Conservation (phyloP, 2,329 filamentous ascomycete genomes). For the Xenoacremonium recifei region DNA sequence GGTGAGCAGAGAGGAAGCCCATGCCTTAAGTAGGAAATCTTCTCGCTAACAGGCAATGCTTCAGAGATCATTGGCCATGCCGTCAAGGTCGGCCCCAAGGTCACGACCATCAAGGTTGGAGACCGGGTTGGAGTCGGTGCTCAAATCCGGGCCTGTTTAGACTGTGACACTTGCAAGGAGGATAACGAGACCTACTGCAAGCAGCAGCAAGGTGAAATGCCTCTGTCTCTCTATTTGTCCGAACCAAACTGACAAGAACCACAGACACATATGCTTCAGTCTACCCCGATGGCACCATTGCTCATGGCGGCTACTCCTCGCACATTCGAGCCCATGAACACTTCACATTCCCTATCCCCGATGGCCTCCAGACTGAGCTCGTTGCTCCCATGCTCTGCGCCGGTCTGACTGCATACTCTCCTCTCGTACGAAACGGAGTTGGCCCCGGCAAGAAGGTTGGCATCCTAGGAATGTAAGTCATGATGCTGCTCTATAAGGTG, state of each 20-base stretch:
- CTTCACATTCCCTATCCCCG: slow-evolving; percentile 45
- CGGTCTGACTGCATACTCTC: slow-evolving; percentile 61
- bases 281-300: slow-evolving; percentile 49
- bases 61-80: slow-evolving; percentile 47
- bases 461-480: slow-evolving; percentile 40
- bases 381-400: slow-evolving; percentile 63
- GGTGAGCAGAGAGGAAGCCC: slow-evolving; percentile 33
- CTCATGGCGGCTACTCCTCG: slow-evolving; percentile 50
- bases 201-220: slow-evolving; percentile 12
- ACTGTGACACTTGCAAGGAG: slow-evolving; percentile 28
- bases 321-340: slow-evolving; percentile 24
- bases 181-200: slow-evolving; percentile 31
- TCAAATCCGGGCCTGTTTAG: slow-evolving; percentile 46
- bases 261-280: slow-evolving; percentile 44
- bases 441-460: slow-evolving; percentile 64
- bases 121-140: slow-evolving; percentile 56
- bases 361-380: slow-evolving; percentile 29
- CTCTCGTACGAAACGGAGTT: slow-evolving; percentile 56
- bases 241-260: not conserved
- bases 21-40: not conserved
- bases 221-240: not conserved
- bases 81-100: slow-evolving; percentile 39
- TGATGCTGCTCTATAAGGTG: no score
- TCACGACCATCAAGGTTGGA: slow-evolving; percentile 45
- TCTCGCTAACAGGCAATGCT: not conserved